Percentiles rank a stretch among this genome's conserved stretches.
These are phyloP conservation scores for Darksidea phi DNA, from an alignment of 495 filamentous ascomycete genomes.

Conservation along the genomic window DNA sequence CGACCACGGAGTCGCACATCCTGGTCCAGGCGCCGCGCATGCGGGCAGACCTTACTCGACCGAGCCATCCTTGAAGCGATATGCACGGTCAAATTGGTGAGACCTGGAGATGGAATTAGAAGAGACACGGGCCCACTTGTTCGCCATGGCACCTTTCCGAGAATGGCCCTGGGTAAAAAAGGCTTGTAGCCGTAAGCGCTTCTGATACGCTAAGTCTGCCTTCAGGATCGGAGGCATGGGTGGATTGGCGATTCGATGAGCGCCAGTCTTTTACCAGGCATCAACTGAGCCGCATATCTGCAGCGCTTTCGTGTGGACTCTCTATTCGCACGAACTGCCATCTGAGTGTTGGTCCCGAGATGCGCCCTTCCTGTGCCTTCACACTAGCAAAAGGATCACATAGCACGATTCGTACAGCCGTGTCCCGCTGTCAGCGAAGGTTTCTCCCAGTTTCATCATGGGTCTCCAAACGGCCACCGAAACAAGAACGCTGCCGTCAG, in stretches of 20 bases:
- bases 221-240: constrained; percentile 16
- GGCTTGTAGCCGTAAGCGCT: background rate
- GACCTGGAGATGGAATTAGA: constrained; percentile 30
- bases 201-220: constrained; percentile 12
- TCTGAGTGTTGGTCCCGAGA: background rate
- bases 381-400: background rate
- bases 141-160: constrained; percentile 14
- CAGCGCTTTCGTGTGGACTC: constrained; percentile 14
- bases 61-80: constrained; percentile 16
- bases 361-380: background rate
- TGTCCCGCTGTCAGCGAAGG: background rate
- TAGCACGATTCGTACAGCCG: background rate
- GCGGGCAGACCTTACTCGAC: constrained; percentile 12
- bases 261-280: background rate
- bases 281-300: constrained; percentile 26
- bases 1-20: constrained; percentile 27
- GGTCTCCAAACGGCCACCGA: background rate
- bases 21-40: constrained; percentile 23
- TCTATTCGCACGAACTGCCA: constrained; percentile 6
- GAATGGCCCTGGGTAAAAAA: constrained; percentile 1
- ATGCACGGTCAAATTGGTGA: constrained; percentile 33
- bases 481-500: background rate
- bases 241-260: background rate
- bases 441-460: background rate
- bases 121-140: constrained; percentile 6